Evolutionary conservation across 2,329 filamentous ascomycete genomes (phyloP).

Genomic region (Neopestalotiopsis sp.): DNA sequence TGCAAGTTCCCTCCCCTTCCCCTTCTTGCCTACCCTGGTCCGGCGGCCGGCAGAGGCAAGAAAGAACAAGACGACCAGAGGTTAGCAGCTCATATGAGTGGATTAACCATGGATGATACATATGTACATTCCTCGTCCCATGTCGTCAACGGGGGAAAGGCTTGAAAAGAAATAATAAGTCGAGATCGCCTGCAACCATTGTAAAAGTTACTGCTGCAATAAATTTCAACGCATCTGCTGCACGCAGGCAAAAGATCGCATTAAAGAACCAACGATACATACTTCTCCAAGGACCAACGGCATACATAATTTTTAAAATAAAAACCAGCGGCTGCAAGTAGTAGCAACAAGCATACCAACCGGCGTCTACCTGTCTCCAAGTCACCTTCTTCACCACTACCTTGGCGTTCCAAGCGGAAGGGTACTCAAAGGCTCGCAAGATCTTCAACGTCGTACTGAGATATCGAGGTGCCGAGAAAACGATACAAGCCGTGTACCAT

Average conservation of each 20-base stretch:
- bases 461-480: constrained; percentile 20
- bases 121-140: constrained; percentile 13
- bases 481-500: constrained; percentile 15
- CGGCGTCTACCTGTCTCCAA: neutral
- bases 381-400: neutral
- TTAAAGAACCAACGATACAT: neutral
- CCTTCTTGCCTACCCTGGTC: constrained; percentile 4
- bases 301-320: neutral
- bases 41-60: constrained; percentile 5
- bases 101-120: constrained; percentile 17
- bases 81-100: constrained; percentile 6
- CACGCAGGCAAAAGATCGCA: neutral
- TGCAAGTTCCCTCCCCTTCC: constrained; percentile 2
- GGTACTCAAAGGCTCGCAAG: neutral
- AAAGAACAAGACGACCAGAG: constrained; percentile 14
- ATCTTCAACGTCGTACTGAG: constrained; percentile 15
- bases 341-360: neutral
- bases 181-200: constrained; percentile 5
- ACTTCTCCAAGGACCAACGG: neutral
- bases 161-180: constrained; percentile 12
- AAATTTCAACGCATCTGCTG: constrained; percentile 1
- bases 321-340: neutral
- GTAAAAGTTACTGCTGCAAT: neutral
- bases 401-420: constrained; percentile 7
- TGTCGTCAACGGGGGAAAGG: neutral